phyloP scores from a whole-genome alignment of 129 eudicot genomes.

The carrot (Daucus carota) region DH1_v3.0 NC_030382.2:52377001-52377500 shows the following conservation, averaged over 20 bases:
- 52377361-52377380: neutral
- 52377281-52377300: neutral
- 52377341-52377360: neutral
- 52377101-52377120: neutral
- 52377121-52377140: slow-evolving; percentile 5
- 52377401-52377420: neutral
- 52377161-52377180: neutral
- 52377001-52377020: slow-evolving; percentile 5
- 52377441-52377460: neutral
- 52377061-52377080: slow-evolving; percentile 19
- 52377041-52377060: slow-evolving; percentile 22
- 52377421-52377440: neutral
- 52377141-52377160: neutral
- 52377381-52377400: neutral
- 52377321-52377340: too few relatives aligned
- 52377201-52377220: neutral
- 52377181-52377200: slow-evolving; percentile 1
- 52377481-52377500: neutral
- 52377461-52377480: neutral
- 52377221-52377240: neutral
- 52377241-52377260: neutral
- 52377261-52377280: neutral
- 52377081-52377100: slow-evolving; percentile 14
- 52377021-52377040: slow-evolving; percentile 27
- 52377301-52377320: neutral